These are phyloP conservation scores for Dioscorea alata DNA, from an alignment of 106 monocot species.

Conservation along the genomic window DNA sequence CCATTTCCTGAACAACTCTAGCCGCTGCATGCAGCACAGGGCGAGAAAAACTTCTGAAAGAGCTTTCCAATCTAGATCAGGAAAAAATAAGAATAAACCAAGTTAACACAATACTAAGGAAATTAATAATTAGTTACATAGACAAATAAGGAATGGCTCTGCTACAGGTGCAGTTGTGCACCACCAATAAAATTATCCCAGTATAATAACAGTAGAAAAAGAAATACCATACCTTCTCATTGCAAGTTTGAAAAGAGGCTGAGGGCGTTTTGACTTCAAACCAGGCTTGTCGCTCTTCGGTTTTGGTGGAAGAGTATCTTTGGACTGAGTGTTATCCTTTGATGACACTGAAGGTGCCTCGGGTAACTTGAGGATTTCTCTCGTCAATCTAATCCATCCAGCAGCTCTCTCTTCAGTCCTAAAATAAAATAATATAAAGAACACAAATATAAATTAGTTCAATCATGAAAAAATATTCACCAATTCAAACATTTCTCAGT, in stretches of 20 bases:
- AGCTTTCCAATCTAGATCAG: constrained; percentile 72
- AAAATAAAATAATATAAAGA: constrained; percentile 2
- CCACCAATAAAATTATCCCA: no score
- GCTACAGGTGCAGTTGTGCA: no score
- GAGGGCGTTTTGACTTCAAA: constrained; percentile 75
- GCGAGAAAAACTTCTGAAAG: constrained; percentile 95
- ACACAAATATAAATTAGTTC: background rate
- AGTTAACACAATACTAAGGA: no score
- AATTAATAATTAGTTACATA: no score
- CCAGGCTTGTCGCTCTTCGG: constrained; percentile 52
- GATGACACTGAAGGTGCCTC: constrained; percentile 90
- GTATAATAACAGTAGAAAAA: background rate
- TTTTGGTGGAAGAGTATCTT: constrained; percentile 58
- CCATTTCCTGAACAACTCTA: constrained; percentile 97
- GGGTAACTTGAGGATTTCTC: constrained; percentile 93
- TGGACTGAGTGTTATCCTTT: constrained; percentile 54
- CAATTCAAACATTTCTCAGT: background rate
- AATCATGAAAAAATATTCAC: background rate
- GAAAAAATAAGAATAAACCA: background rate
- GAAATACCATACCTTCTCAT: constrained; percentile 73
- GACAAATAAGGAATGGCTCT: no score
- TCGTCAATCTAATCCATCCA: constrained; percentile 92
- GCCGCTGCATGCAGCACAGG: constrained; percentile 97
- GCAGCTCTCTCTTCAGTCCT: constrained; percentile 97
- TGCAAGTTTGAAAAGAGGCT: constrained; percentile 92